These are phyloP conservation scores for Fusarium buharicum DNA, from an alignment of 2,329 filamentous ascomycete genomes.

Conservation along the genomic window DNA sequence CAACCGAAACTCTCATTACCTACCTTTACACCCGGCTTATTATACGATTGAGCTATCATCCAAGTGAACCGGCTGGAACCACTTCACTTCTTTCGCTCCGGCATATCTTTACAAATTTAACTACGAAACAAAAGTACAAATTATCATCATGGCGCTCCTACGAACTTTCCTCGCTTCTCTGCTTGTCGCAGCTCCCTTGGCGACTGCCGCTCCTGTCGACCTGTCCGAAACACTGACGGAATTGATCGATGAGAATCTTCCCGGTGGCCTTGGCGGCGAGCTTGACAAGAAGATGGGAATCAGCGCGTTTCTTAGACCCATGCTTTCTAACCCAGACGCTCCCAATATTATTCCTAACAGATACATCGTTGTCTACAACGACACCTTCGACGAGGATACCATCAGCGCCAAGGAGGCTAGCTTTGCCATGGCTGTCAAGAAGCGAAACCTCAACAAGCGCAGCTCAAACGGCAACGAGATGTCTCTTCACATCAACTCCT, in stretches of 20 bases:
- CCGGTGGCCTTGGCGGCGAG: slow-evolving; percentile 23
- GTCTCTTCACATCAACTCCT: slow-evolving; percentile 59
- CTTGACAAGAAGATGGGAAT: slow-evolving; percentile 35
- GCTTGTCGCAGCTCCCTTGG: slow-evolving; percentile 44
- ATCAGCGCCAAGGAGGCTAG: slow-evolving; percentile 62
- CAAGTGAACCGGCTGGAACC: slow-evolving; percentile 47
- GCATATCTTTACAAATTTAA: slow-evolving; percentile 26
- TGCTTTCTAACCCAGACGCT: slow-evolving; percentile 62
- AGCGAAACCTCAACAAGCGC: slow-evolving; percentile 67
- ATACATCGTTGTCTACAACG: slow-evolving; percentile 74
- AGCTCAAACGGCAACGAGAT: slow-evolving; percentile 58
- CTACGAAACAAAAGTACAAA: slow-evolving; percentile 28
- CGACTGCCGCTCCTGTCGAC: slow-evolving; percentile 42
- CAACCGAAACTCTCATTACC: slow-evolving; percentile 23
- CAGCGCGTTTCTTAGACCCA: slow-evolving; percentile 49
- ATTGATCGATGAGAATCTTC: slow-evolving; percentile 24
- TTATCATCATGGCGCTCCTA: slow-evolving; percentile 44
- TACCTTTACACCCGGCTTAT: slow-evolving; percentile 33
- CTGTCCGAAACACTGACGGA: slow-evolving; percentile 29
- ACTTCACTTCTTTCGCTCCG: slow-evolving; percentile 42
- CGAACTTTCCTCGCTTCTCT: slow-evolving; percentile 42
- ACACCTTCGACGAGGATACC: slow-evolving; percentile 58
- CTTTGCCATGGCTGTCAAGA: slow-evolving; percentile 62
- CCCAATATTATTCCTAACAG: slow-evolving; percentile 63
- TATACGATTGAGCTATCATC: slow-evolving; percentile 34